Conservation (phyloP, 1,284 basidiomycete species). For the Dichomitus squalens region DNA sequence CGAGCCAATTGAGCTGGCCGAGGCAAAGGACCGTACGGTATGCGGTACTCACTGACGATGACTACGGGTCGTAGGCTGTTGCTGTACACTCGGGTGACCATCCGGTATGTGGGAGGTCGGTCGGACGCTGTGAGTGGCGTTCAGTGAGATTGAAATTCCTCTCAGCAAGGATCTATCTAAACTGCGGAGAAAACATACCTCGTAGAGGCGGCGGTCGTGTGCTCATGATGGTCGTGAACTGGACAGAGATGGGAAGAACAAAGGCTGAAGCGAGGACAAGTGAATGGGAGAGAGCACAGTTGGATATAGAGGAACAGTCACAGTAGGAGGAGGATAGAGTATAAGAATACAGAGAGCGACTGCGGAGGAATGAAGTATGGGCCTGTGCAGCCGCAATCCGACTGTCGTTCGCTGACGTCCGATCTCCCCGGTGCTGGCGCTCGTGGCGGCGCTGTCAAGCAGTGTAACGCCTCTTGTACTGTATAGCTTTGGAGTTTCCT, state of each 20-base stretch:
- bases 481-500: too few relatives aligned
- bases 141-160: neutral
- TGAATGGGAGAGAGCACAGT: neutral
- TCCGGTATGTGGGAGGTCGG: conserved; percentile 56
- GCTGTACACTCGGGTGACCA: conserved; percentile 56
- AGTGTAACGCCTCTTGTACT: too few relatives aligned
- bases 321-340: neutral
- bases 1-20: neutral
- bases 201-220: conserved; percentile 23
- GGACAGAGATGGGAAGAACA: neutral
- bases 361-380: neutral
- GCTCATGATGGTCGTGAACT: conserved; percentile 14
- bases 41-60: conserved; percentile 48
- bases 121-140: conserved; percentile 9
- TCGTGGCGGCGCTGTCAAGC: neutral
- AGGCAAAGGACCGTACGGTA: neutral
- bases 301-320: neutral
- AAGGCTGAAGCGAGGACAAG: neutral
- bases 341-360: neutral
- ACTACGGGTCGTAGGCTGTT: conserved; percentile 62
- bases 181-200: conserved; percentile 12
- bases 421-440: neutral
- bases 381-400: neutral
- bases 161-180: neutral
- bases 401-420: neutral